Conservation (phyloP, 2,329 filamentous ascomycete species). For the Penicillium sp. region DNA sequence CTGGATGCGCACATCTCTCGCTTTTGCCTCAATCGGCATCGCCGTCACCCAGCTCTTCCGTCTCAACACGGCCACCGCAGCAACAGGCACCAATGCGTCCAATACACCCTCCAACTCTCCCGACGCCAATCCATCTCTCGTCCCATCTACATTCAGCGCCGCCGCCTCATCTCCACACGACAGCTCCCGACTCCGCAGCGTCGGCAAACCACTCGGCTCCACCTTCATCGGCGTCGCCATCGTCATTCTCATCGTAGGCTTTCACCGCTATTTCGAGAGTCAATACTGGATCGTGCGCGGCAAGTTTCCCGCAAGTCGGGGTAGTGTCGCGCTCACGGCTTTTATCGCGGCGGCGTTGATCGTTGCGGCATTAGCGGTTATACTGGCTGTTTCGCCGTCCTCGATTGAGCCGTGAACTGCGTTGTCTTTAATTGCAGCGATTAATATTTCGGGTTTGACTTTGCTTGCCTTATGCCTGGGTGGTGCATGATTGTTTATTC, state of each 20-base stretch:
- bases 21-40: constrained; percentile 61
- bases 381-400: constrained; percentile 50
- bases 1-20: constrained; percentile 60
- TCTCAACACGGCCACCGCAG: constrained; percentile 50
- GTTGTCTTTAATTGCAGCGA: background rate
- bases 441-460: background rate
- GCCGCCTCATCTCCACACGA: constrained; percentile 8
- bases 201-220: constrained; percentile 58
- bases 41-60: constrained; percentile 62
- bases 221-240: constrained; percentile 60
- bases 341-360: constrained; percentile 53
- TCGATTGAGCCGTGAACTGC: constrained; percentile 26
- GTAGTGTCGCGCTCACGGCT: constrained; percentile 55
- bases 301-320: constrained; percentile 59
- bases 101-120: constrained; percentile 2
- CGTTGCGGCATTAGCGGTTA: constrained; percentile 54
- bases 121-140: constrained; percentile 15
- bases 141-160: constrained; percentile 17
- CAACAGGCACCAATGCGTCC: constrained; percentile 2
- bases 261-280: constrained; percentile 61
- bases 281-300: constrained; percentile 63
- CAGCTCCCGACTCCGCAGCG: constrained; percentile 40
- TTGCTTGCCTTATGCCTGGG: too few species aligned
- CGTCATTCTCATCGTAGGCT: constrained; percentile 55
- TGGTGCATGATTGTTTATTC: background rate